phyloP scores from a whole-genome alignment of 1,284 basidiomycete species.

The Microbotryum silenes-acaulis region DNA sequence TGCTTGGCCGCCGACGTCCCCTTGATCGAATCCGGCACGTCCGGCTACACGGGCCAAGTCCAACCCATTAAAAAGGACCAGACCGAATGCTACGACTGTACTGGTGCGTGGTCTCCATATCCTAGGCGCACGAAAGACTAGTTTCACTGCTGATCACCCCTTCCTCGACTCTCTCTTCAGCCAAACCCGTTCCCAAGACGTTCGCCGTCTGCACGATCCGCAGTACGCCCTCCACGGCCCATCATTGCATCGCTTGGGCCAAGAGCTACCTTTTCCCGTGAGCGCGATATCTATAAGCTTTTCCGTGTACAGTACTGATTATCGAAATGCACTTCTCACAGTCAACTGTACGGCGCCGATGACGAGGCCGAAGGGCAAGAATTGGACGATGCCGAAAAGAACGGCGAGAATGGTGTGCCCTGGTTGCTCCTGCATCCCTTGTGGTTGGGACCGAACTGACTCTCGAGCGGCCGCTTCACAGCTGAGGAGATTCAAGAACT shows the following conservation, averaged over 20 bases:
- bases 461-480: conserved; percentile 39
- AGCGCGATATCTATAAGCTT: conserved; percentile 37
- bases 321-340: conserved; percentile 37
- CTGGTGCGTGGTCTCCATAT: conserved; percentile 1
- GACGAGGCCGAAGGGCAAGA: conserved; percentile 70
- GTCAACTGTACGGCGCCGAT: conserved; percentile 82
- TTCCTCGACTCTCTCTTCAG: conserved; percentile 41
- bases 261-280: conserved; percentile 95
- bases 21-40: conserved; percentile 91
- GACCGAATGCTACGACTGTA: conserved; percentile 86
- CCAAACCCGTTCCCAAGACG: conserved; percentile 82
- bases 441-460: not conserved
- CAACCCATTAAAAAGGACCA: conserved; percentile 57
- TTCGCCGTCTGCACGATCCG: conserved; percentile 98
- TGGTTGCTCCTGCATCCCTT: conserved; percentile 1
- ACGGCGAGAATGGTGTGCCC: conserved; percentile 71
- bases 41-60: conserved; percentile 78
- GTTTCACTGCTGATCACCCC: conserved; percentile 35
- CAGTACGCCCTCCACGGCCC: conserved; percentile 91
- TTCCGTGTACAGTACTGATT: not conserved
- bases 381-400: conserved; percentile 73
- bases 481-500: conserved; percentile 84
- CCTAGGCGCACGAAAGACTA: conserved; percentile 1
- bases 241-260: conserved; percentile 99
- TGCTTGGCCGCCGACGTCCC: conserved; percentile 86